Evolutionary conservation across 768 basidiomycete genomes (phyloP).

Genomic region (Psilocybe sp.): DNA sequence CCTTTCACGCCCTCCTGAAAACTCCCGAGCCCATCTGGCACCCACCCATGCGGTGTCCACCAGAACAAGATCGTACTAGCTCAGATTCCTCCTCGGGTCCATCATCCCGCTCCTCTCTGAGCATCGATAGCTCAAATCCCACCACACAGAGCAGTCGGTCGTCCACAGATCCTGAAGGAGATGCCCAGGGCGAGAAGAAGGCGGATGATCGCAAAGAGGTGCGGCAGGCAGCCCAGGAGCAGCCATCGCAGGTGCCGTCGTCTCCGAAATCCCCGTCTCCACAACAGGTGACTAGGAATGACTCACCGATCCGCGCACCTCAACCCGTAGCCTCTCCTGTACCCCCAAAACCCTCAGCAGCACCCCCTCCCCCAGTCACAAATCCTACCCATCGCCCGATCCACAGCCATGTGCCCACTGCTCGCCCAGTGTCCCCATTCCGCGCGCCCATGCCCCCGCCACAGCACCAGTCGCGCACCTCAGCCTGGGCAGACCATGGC

Average conservation of each 20-base stretch:
- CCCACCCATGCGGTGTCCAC: conserved; percentile 43
- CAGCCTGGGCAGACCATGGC: conserved; percentile 4
- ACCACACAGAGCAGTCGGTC: conserved; percentile 4
- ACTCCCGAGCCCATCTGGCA: conserved; percentile 44
- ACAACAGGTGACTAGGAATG: neutral
- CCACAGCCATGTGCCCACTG: conserved; percentile 3
- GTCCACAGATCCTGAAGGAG: conserved; percentile 7
- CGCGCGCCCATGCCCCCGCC: conserved; percentile 20
- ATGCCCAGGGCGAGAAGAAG: neutral
- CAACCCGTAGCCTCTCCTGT: no score
- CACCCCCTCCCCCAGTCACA: neutral
- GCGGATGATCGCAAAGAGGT: no score
- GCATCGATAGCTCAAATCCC: neutral
- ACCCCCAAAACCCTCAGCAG: neutral
- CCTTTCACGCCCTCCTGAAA: conserved; percentile 44
- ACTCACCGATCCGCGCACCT: no score
- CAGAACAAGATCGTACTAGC: neutral
- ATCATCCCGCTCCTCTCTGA: neutral
- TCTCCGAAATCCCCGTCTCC: conserved; percentile 1
- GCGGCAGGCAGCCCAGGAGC: conserved; percentile 8
- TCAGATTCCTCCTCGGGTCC: neutral
- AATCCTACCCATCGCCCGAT: neutral
- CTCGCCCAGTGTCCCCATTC: conserved; percentile 20
- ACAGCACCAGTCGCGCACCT: conserved; percentile 2
- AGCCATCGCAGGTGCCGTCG: conserved; percentile 5